Percentiles rank a stretch among this genome's conserved stretches.
Conservation (phyloP, 352 stramenopile species). For the Discostella stelligera region DNA sequence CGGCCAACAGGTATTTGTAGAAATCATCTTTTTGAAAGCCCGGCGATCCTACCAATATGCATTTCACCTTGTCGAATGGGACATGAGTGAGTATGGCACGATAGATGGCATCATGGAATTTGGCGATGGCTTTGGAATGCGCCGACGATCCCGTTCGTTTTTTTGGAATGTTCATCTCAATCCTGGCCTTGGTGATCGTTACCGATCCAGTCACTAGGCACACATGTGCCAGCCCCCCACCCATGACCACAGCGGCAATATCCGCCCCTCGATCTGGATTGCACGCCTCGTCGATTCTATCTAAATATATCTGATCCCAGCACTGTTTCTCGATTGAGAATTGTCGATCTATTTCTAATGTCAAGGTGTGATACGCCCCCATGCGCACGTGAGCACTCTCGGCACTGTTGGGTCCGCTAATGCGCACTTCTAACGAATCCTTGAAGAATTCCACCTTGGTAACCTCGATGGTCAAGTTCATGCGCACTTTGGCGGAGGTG, state of each 20-base stretch:
- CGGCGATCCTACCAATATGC: slow-evolving; percentile 92
- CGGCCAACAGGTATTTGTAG: slow-evolving; percentile 91
- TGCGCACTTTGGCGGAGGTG: slow-evolving; percentile 90
- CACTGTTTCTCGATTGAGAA: slow-evolving; percentile 95
- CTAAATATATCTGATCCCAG: slow-evolving; percentile 97
- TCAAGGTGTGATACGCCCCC: slow-evolving; percentile 96
- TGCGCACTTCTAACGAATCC: slow-evolving; percentile 88
- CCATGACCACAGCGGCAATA: slow-evolving; percentile 95
- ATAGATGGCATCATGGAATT: slow-evolving; percentile 97
- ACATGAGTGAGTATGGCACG: slow-evolving; percentile 92
- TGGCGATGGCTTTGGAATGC: slow-evolving; percentile 91
- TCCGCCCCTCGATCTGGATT: slow-evolving; percentile 91
- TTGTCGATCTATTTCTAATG: slow-evolving; percentile 93
- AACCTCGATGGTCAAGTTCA: slow-evolving; percentile 95
- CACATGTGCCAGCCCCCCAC: slow-evolving; percentile 92
- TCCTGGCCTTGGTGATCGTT: slow-evolving; percentile 89
- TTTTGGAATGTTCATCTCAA: slow-evolving; percentile 96
- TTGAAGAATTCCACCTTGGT: slow-evolving; percentile 96
- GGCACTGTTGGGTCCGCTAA: slow-evolving; percentile 92
- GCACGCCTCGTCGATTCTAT: slow-evolving; percentile 92
- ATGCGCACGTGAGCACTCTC: slow-evolving; percentile 95
- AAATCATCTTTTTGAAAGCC: slow-evolving; percentile 97
- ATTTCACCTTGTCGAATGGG: slow-evolving; percentile 96
- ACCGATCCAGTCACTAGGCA: slow-evolving; percentile 97
- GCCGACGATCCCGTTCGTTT: slow-evolving; percentile 92